These are phyloP conservation scores for Silene conica DNA, from an alignment of 148 eudicot species.

Conservation along the genomic window DNA sequence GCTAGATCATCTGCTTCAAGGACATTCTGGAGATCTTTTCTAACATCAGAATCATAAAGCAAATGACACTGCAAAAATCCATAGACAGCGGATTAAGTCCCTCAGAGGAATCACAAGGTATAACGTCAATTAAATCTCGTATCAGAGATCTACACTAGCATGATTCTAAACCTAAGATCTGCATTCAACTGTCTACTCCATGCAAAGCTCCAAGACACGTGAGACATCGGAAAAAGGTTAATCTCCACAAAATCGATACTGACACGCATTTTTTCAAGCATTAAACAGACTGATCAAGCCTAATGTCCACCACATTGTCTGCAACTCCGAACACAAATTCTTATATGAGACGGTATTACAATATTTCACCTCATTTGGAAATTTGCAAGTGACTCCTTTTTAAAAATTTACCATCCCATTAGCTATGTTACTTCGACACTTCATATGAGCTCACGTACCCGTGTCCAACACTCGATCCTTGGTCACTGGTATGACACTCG, in stretches of 20 bases:
- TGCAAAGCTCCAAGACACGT: not conserved
- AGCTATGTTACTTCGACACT: too few species aligned
- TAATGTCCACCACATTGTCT: not conserved
- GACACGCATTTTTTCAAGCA: not conserved
- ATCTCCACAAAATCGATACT: not conserved
- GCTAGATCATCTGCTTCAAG: conserved; percentile 84
- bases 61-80: conserved; percentile 75
- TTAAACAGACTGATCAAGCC: not conserved
- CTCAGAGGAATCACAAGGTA: not conserved
- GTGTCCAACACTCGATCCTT: too few species aligned
- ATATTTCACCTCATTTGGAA: not conserved
- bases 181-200: not conserved
- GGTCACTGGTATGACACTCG: too few species aligned
- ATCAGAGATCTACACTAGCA: not conserved
- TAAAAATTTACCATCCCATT: too few species aligned
- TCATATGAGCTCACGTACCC: too few species aligned
- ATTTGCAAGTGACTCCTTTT: too few species aligned
- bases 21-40: conserved; percentile 55
- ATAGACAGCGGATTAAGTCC: not conserved
- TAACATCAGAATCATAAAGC: conserved; percentile 64
- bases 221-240: not conserved
- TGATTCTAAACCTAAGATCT: not conserved
- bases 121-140: not conserved
- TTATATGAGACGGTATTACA: not conserved
- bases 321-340: not conserved